Conservation (phyloP, 2,329 filamentous ascomycete species). For the Monilinia fructicola region DNA sequence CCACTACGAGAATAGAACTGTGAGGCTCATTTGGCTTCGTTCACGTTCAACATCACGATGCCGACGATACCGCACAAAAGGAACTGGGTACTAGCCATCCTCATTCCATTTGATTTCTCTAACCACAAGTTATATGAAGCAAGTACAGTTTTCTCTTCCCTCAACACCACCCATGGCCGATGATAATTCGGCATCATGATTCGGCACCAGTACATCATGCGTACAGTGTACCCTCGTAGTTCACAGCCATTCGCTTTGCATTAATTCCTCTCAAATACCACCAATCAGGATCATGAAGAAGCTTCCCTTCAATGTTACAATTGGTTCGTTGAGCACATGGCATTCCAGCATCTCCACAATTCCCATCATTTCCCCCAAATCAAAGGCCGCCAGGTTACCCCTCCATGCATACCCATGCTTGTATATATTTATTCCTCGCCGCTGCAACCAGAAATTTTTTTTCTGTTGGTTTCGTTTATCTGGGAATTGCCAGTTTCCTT, state of each 20-base stretch:
- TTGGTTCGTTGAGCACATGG: conserved; percentile 21
- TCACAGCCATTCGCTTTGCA: background rate
- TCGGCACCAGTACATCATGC: conserved; percentile 13
- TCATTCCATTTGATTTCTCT: background rate
- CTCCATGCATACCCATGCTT: conserved; percentile 17
- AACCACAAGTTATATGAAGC: conserved; percentile 7
- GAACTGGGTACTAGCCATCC: background rate
- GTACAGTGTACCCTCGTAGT: conserved; percentile 14
- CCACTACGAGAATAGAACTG: conserved; percentile 13
- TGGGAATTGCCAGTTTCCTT: background rate
- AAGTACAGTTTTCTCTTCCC: conserved; percentile 6
- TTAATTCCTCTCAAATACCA: conserved; percentile 1
- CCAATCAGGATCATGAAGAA: conserved; percentile 1
- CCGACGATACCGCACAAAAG: conserved; percentile 11
- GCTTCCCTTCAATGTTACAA: background rate
- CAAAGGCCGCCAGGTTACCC: conserved; percentile 23
- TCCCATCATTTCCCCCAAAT: conserved; percentile 18
- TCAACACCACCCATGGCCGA: conserved; percentile 12
- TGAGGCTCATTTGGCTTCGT: conserved; percentile 1
- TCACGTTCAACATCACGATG: background rate
- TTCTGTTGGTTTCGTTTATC: background rate
- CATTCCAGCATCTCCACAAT: conserved; percentile 17
- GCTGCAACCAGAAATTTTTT: conserved; percentile 12
- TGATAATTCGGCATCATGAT: background rate
- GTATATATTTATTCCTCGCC: conserved; percentile 15